Base-by-base conservation (phyloP, 805 yeast genomes). In the Teunomyces atbi region DNA sequence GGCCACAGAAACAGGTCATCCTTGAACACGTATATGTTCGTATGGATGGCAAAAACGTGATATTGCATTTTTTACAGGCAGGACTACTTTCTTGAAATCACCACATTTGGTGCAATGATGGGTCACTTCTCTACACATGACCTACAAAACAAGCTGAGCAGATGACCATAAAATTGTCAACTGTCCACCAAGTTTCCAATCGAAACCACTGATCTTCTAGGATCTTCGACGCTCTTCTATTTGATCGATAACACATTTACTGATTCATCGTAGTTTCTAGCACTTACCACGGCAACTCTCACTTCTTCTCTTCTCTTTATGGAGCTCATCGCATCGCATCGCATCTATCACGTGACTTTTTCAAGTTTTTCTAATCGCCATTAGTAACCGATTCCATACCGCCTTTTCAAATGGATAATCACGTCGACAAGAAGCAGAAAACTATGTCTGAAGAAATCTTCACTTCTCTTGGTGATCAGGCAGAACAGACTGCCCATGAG, bases 401-500 rank as follows among this genome's bases (percentile, higher is more conserved):
- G 28, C 11, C 42, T 11, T 29, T 19, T 16, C 21, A n/a, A 37
- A 46, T 46, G 49, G 50, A 47, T 13, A n/a, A 38, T 20, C 48
- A 48, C 19, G 34, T 48, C 26, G 44, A 48, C 18, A 52, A 52
- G 52, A 52, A 50, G 29, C 54, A 49, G 30, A 50, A 46, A 36
- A 45, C 45, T 28, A 52, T 52, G 55, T 27, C 50, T n/a, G 44
- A 29, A 8, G 38, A 52, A 29, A 43, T 63, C 18, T 68, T 68
- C 52, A 45, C 61, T 40, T 53, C 56, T 32, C 71, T 73, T 13
- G 77, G 77, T 11, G 73, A 71, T 5, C 77, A 73, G 50, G 77
- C 61, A n/a, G 60, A 60, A 35, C 46, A 52, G 10, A 59, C 67
- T 13, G 66, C 61, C 27, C 46, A 51, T 15, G 55, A 52, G 30